Conservation (phyloP, 2,329 filamentous ascomycete species). For the Myriosclerotinia curreyana region DNA sequence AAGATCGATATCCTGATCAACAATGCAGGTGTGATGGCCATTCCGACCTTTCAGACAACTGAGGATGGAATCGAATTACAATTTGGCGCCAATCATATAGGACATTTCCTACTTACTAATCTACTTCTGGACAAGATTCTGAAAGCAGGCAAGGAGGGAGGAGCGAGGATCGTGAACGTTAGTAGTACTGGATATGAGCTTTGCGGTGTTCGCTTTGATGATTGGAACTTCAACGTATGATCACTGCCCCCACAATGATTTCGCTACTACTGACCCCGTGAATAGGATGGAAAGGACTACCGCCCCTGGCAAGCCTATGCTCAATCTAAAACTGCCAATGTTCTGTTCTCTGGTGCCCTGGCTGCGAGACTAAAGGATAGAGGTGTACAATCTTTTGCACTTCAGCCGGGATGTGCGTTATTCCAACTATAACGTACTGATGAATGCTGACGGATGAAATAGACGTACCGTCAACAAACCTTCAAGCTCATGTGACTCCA, state of each 20-base stretch:
- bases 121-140: conserved; percentile 40
- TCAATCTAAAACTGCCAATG: conserved; percentile 46
- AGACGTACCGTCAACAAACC: conserved; percentile 27
- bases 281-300: conserved; percentile 26
- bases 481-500: conserved; percentile 24
- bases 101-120: conserved; percentile 53
- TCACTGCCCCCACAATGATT: conserved; percentile 23
- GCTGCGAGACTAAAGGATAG: conserved; percentile 23
- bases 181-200: conserved; percentile 41
- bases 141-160: neutral
- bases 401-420: conserved; percentile 23
- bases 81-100: conserved; percentile 52
- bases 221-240: conserved; percentile 28
- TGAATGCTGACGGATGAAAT: neutral
- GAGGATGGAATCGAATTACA: conserved; percentile 50
- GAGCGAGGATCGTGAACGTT: conserved; percentile 29
- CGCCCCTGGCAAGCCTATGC: conserved; percentile 43
- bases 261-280: neutral
- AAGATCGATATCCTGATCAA: conserved; percentile 45
- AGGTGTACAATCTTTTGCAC: conserved; percentile 20
- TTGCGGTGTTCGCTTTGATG: conserved; percentile 39
- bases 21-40: conserved; percentile 45
- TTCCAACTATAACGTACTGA: conserved; percentile 22
- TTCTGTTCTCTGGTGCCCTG: conserved; percentile 36
- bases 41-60: conserved; percentile 32